Evolutionary conservation across 1,139 yeast genomes (phyloP), one percentile per base, ranked within the genome.

Genomic region (Lodderomyces beijingensis): DNA sequence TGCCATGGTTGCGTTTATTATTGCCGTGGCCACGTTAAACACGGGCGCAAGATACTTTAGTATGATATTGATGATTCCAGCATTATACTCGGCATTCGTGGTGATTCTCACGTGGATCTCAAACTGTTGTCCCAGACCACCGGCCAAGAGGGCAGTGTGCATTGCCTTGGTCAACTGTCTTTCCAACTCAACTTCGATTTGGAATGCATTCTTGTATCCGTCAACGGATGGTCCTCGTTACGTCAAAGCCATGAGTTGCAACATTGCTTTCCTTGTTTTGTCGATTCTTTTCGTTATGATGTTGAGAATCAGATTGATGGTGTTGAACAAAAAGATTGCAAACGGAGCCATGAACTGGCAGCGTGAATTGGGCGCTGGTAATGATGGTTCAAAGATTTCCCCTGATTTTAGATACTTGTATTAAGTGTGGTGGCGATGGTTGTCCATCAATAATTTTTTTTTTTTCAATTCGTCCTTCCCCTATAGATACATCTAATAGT

Each of bases 21-120:
- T 76, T 26, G 65, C 78, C 1, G 77, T 71, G 9, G 55, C 80
- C 2, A 71, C 79, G 1, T 53, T 70, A 36, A 72, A 74, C 44
- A 70, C 74, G 2, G 81, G 75, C 4, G 79, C 80, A 3, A 59
- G 82, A 39, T 76, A 76, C 44, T 73, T 74, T 40, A 71, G 80
- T 27, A 76, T 76, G 80, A 71, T 78, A 51, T 57, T 76, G 36
- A 73, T 76, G 78, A 70, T 76, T 37, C 79, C 79, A 24, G 65
- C 75, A 1, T 53, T 75, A 35, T 75, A 75, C 48, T 72, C 78
- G 47, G 66, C 79, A 0, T 76, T 73, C 49, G 73, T 77, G 12
- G 66, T 70, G 4, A 69, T 71, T 32, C 59, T 74, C 33, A 64
- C 81, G 2, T 76, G 81, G 79, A 65, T 73, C 61, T 66, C 79